A percentile compares a stretch with the other conserved stretches of the same genome.
Evolutionary conservation across 805 yeast species (phyloP).

Genomic region (Starmerella vitae): DNA sequence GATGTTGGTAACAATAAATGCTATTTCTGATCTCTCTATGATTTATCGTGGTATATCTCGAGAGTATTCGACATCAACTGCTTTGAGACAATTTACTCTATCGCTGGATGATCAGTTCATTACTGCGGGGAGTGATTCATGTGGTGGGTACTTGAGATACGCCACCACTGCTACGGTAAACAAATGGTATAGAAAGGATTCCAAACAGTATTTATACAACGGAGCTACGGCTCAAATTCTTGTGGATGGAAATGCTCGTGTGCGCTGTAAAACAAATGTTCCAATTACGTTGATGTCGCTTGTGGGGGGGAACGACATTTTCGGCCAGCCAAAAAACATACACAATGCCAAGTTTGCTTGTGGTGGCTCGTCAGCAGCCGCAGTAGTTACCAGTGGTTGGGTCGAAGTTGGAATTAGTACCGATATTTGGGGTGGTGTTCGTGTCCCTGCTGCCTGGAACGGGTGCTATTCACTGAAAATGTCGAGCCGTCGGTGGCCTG

Average conservation of each 20-base stretch:
- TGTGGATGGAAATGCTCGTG: constrained; percentile 41
- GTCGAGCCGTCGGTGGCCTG: constrained; percentile 39
- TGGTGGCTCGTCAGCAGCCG: constrained; percentile 44
- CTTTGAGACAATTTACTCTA: no score
- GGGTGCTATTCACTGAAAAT: constrained; percentile 40
- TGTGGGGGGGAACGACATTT: constrained; percentile 42
- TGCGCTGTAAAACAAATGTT: constrained; percentile 42
- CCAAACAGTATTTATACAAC: no score
- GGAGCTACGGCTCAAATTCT: constrained; percentile 33
- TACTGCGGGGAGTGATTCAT: constrained; percentile 39
- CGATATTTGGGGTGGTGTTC: constrained; percentile 45
- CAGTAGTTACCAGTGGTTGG: constrained; percentile 36
- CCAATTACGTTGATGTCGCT: constrained; percentile 46
- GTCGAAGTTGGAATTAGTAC: constrained; percentile 41
- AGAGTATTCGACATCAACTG: no score
- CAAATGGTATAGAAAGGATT: constrained; percentile 32
- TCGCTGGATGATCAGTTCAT: constrained; percentile 47
- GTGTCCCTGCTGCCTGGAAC: constrained; percentile 41
- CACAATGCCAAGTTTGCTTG: constrained; percentile 34
- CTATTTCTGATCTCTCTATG: no score
- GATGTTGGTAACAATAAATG: no score
- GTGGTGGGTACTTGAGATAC: constrained; percentile 36
- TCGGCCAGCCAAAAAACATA: constrained; percentile 41
- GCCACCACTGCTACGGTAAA: no score
- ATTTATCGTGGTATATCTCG: no score